A percentile compares a stretch with the other conserved stretches of the same genome.
These are phyloP conservation scores for Geosmithia flava DNA, from an alignment of 2,329 filamentous ascomycete genomes.

Conservation along the genomic window DNA sequence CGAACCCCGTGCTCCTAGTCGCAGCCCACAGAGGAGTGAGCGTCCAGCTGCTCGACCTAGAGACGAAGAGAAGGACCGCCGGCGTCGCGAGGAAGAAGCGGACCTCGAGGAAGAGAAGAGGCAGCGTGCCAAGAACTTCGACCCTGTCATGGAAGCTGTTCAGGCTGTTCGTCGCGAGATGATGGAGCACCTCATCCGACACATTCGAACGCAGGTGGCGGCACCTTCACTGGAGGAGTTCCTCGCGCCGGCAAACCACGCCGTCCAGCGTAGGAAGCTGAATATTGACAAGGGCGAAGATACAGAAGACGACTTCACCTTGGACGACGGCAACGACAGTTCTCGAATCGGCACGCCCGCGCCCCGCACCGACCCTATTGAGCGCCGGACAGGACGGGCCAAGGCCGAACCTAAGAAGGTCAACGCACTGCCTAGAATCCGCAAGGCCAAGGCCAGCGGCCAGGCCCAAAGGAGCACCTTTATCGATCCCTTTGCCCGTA, in stretches of 20 bases:
- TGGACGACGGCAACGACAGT: constrained; percentile 49
- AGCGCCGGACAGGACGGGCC: constrained; percentile 43
- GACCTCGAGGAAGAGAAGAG: constrained; percentile 86
- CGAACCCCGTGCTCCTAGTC: constrained; percentile 13
- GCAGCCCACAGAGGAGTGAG: constrained; percentile 18
- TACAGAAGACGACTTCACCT: constrained; percentile 33
- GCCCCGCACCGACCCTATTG: constrained; percentile 46
- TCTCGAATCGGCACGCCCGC: constrained; percentile 54
- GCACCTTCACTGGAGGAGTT: constrained; percentile 69
- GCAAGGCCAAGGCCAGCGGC: constrained; percentile 50
- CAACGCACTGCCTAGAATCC: constrained; percentile 60
- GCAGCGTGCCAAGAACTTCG: constrained; percentile 74
- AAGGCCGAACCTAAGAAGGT: constrained; percentile 44
- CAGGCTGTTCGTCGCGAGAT: constrained; percentile 70
- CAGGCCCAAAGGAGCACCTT: constrained; percentile 47
- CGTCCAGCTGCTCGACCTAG: constrained; percentile 23
- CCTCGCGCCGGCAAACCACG: constrained; percentile 71
- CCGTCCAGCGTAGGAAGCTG: constrained; percentile 64
- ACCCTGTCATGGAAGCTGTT: constrained; percentile 78
- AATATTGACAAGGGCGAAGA: constrained; percentile 62
- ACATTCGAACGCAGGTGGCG: constrained; percentile 80
- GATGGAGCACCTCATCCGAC: constrained; percentile 73
- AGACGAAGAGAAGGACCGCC: constrained; percentile 53
- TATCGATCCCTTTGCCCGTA: constrained; percentile 53
- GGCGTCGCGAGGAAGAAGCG: constrained; percentile 59